Evolutionary conservation across 306 rosid species (phyloP).

Genomic region (Argentina anserina): DNA sequence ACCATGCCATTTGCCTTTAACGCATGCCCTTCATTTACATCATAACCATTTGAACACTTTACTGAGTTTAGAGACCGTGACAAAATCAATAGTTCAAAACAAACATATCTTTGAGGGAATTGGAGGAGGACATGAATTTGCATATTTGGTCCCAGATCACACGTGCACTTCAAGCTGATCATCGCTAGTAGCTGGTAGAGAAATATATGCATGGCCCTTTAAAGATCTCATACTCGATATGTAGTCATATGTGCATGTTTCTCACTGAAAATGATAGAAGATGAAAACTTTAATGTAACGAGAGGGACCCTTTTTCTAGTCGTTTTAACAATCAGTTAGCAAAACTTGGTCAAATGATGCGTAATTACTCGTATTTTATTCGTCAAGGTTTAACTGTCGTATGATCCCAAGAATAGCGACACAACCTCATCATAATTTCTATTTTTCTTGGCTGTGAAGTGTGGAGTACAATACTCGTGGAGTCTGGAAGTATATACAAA

Average conservation of each 20-base stretch:
- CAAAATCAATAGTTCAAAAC: background rate
- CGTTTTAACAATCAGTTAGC: background rate
- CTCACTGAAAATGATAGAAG: background rate
- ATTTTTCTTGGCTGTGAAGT: too few species aligned
- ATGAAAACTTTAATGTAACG: background rate
- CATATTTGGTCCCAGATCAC: constrained; percentile 7
- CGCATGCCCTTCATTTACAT: constrained; percentile 1
- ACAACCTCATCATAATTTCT: too few species aligned
- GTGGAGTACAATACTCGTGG: too few species aligned
- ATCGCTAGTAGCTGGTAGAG: background rate
- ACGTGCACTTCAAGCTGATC: background rate
- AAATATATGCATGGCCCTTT: constrained; percentile 10
- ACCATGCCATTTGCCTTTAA: background rate
- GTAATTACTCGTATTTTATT: too few species aligned
- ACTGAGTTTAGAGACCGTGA: background rate
- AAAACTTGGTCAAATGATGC: background rate
- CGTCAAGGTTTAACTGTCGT: too few species aligned
- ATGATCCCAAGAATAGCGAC: too few species aligned
- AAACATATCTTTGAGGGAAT: background rate
- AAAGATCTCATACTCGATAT: constrained; percentile 7
- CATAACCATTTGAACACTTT: constrained; percentile 1
- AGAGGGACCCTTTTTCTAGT: constrained; percentile 1
- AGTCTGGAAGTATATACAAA: too few species aligned
- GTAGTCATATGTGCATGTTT: background rate
- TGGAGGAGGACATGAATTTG: background rate